Evolutionary conservation across 2,329 filamentous ascomycete genomes (phyloP).

Genomic region (Ascochyta fabae): DNA sequence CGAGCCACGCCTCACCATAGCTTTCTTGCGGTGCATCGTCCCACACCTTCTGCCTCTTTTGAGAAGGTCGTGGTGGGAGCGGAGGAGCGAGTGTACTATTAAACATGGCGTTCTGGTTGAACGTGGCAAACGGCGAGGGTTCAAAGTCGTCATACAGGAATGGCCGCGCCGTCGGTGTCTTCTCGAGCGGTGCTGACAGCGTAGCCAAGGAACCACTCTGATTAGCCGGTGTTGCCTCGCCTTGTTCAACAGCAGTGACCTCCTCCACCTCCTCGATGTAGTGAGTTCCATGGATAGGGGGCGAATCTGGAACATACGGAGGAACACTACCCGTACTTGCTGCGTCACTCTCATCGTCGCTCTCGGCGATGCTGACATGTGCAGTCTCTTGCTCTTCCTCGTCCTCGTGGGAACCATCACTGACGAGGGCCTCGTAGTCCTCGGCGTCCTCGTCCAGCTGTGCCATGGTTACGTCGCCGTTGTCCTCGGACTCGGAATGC

Average conservation of each 20-base stretch:
- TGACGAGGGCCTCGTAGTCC: not conserved
- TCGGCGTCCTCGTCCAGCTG: not conserved
- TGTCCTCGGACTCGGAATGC: conserved; percentile 2
- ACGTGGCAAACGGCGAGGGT: not conserved
- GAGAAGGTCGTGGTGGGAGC: conserved; percentile 25
- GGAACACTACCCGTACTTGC: not conserved
- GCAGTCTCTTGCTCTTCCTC: conserved; percentile 1
- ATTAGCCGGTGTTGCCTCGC: not conserved
- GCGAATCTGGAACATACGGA: not conserved
- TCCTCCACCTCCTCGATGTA: not conserved
- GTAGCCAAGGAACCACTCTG: not conserved
- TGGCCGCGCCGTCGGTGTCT: not conserved
- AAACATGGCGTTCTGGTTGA: not conserved
- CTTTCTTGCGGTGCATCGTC: not conserved
- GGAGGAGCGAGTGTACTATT: conserved; percentile 13
- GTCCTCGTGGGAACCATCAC: not conserved
- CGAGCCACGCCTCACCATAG: not conserved
- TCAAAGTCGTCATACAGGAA: not conserved
- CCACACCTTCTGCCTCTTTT: conserved; percentile 13
- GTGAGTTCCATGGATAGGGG: not conserved
- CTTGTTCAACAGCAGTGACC: not conserved
- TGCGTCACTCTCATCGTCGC: conserved; percentile 6
- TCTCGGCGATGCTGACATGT: not conserved
- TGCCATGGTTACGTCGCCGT: conserved; percentile 1
- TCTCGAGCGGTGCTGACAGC: not conserved